These are phyloP conservation scores for Mucor irregularis DNA, from an alignment of 371 early-diverging fungal species.

Conservation along the genomic window DNA sequence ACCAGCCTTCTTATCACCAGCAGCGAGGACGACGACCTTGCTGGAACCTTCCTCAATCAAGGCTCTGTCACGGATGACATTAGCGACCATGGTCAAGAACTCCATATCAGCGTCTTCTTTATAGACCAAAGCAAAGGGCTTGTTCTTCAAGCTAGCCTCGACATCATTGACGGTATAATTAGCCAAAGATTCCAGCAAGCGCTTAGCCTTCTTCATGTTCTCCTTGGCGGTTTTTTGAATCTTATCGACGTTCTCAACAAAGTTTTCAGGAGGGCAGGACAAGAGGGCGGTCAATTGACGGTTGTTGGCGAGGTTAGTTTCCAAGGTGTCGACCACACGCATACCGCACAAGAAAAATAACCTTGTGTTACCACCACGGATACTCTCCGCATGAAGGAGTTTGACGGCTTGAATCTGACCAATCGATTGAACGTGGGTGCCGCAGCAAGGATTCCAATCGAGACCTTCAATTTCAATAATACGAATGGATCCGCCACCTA, in stretches of 20 bases:
- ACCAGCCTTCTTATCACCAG: conserved; percentile 52
- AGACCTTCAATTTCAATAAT: conserved; percentile 58
- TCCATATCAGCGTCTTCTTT: conserved; percentile 68
- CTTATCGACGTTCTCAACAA: conserved; percentile 58
- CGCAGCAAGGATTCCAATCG: conserved; percentile 79
- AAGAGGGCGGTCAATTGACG: conserved; percentile 54
- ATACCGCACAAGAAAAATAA: conserved; percentile 70
- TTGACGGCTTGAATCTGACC: conserved; percentile 68
- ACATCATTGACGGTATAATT: conserved; percentile 43
- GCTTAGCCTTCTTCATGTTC: conserved; percentile 43
- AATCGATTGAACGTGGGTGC: conserved; percentile 68
- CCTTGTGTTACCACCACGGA: conserved; percentile 69
- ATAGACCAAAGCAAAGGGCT: conserved; percentile 37
- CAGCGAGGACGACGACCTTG: conserved; percentile 44
- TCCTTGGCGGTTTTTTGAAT: conserved; percentile 44
- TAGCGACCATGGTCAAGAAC: conserved; percentile 36
- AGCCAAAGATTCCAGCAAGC: conserved; percentile 53
- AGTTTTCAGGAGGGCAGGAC: conserved; percentile 60
- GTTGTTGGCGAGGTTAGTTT: conserved; percentile 45
- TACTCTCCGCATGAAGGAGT: conserved; percentile 64
- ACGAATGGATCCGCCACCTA: conserved; percentile 54
- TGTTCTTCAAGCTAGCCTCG: conserved; percentile 29
- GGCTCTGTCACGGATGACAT: conserved; percentile 18
- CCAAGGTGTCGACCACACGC: conserved; percentile 56
- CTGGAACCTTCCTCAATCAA: conserved; percentile 28